Percentiles rank a stretch among this genome's conserved stretches.
These are phyloP conservation scores for Elaeis guineensis DNA, from an alignment of 176 grass and related monocot genomes.

Conservation along the genomic window DNA sequence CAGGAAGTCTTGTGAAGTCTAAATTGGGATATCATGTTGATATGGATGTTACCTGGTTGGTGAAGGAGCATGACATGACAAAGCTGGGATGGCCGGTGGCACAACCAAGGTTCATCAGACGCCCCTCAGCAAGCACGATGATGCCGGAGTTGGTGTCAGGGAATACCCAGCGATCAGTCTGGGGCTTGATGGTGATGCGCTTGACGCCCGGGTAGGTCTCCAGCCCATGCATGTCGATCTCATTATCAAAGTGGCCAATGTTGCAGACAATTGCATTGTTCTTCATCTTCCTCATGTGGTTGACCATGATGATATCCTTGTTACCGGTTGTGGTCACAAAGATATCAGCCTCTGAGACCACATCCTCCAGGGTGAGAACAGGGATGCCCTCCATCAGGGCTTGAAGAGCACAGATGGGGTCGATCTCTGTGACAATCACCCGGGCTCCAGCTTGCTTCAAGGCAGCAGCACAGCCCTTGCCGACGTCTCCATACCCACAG, in stretches of 20 bases:
- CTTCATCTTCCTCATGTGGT: conserved; percentile 99
- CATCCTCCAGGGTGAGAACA: conserved; percentile 81
- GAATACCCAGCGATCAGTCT: conserved; percentile 97
- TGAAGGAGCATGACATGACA: conserved; percentile 99
- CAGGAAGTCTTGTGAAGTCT: too few relatives aligned
- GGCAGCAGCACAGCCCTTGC: conserved; percentile 91
- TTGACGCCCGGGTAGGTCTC: conserved; percentile 88
- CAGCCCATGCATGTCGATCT: conserved; percentile 82
- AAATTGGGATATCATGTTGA: too few relatives aligned
- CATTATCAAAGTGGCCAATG: conserved; percentile 97
- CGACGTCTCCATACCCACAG: conserved; percentile 88
- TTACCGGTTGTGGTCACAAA: conserved; percentile 94
- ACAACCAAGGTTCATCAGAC: conserved; percentile 91
- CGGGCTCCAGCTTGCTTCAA: conserved; percentile 93
- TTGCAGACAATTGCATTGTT: conserved; percentile 99
- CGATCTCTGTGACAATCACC: conserved; percentile 93
- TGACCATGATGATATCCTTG: conserved; percentile 99
- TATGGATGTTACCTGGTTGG: conserved; percentile 61
- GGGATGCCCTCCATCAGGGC: conserved; percentile 90
- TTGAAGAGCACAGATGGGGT: conserved; percentile 97
- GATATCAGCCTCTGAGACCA: conserved; percentile 69
- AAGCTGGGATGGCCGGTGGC: conserved; percentile 97
- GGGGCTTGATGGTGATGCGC: conserved; percentile 97
- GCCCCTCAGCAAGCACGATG: conserved; percentile 91
- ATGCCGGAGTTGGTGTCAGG: conserved; percentile 82